Evolutionary conservation across 805 yeast genomes (phyloP).

Genomic region (Diddensiella caesifluorescens): DNA sequence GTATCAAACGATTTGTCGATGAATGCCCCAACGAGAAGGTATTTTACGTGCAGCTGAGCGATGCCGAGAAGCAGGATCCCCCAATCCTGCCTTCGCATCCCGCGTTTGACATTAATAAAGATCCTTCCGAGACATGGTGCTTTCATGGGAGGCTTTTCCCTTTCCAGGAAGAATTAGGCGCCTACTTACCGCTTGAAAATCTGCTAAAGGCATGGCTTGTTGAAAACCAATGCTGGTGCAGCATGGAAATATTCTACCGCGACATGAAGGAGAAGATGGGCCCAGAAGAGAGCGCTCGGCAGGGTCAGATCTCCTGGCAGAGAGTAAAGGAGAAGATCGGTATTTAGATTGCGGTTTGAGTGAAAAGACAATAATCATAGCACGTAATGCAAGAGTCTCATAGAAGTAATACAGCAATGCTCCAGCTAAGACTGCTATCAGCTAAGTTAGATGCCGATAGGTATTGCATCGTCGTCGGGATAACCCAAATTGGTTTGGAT

Average conservation of each 20-base stretch:
- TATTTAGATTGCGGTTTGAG: too few species aligned
- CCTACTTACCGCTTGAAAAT: conserved; percentile 8
- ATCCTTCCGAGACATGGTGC: conserved; percentile 7
- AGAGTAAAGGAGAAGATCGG: background rate
- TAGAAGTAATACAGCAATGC: too few species aligned
- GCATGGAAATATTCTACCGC: conserved; percentile 10
- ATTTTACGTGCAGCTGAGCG: conserved; percentile 30
- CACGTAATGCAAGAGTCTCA: too few species aligned
- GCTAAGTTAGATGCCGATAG: too few species aligned
- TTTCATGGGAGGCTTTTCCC: conserved; percentile 9
- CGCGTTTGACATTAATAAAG: conserved; percentile 3
- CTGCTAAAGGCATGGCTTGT: conserved; percentile 7
- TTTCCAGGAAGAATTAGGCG: conserved; percentile 7
- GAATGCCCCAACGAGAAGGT: conserved; percentile 21
- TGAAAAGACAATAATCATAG: too few species aligned
- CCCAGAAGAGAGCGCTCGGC: conserved; percentile 6
- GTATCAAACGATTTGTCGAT: conserved; percentile 10
- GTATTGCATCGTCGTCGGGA: too few species aligned
- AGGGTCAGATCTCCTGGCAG: conserved; percentile 5
- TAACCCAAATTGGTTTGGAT: too few species aligned
- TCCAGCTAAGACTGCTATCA: too few species aligned
- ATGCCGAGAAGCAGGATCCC: conserved; percentile 12
- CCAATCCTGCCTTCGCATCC: conserved; percentile 7
- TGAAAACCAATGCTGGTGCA: conserved; percentile 8
- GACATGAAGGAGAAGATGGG: conserved; percentile 8